Base-by-base conservation (phyloP, 1,284 basidiomycete genomes). In the Albatrellus sp. region DNA sequence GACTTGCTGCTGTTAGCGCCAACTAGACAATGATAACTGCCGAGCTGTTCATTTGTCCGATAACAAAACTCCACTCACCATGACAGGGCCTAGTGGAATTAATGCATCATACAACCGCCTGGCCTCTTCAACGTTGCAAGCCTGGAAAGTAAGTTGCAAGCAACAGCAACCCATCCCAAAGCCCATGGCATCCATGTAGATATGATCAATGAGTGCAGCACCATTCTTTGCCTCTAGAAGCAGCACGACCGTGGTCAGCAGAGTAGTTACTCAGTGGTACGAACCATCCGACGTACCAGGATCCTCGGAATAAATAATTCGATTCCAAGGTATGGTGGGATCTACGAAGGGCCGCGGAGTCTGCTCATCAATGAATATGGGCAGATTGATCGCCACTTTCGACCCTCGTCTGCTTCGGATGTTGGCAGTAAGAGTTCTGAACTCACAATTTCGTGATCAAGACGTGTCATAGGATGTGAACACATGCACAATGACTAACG, bases 141-240 rank as follows among this genome's bases (percentile, higher is more conserved):
- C 87, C 62, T 99, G 96, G 68, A 98, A 97, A 3, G 96, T 99
- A 52, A 98, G 75, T 59, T 99, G 96, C 42, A 99, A 69, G 64
- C 96, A 98, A 58, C 90, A 96, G 57, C 94, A 98, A 2, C 96
- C 96, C 94, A 98, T 98, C 37, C 96, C 96, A 62, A 99, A 99
- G 19, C 93, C 94, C 96, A 98, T 98, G 1, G 96, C 93, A 63
- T 99, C 96, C 73, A 98, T 79, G 63, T 98, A 98, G 54, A 99
- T 92, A 63, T 98, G 92, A 61, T 94, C 83, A 11, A 73, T 69
- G 42, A 88, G 70, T 9, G 92, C 93, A 9, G 90, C 90, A 4
- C 90, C 91, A 46, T 80, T 70, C 60, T 82, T 86, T 1, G 92
- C 92, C 69, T 94, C 91, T 80, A 59, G 17, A 37, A 29, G 37